Evolutionary conservation across 2,329 filamentous ascomycete species (phyloP).

Genomic region (Sphaerulina populicola): DNA sequence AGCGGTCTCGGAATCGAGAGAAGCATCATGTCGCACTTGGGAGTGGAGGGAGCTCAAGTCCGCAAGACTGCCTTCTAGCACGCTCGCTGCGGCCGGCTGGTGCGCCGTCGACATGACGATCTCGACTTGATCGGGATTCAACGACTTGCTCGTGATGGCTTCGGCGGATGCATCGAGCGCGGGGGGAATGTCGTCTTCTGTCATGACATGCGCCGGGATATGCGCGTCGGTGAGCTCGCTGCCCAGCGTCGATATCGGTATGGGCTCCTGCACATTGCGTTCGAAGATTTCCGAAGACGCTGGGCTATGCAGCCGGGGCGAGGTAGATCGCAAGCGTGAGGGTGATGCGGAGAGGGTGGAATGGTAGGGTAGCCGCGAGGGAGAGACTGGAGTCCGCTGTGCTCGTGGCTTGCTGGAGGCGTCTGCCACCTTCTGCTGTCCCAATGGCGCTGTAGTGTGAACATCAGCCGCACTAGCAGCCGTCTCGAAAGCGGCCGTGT

Average conservation of each 20-base stretch:
- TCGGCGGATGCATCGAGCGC: slow-evolving; percentile 85
- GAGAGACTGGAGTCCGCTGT: slow-evolving; percentile 21
- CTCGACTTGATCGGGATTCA: slow-evolving; percentile 83
- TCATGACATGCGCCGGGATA: slow-evolving; percentile 86
- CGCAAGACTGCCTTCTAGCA: slow-evolving; percentile 37
- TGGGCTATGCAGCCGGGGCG: slow-evolving; percentile 68
- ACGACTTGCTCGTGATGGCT: slow-evolving; percentile 76
- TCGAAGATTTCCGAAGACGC: slow-evolving; percentile 78
- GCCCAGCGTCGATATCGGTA: slow-evolving; percentile 45
- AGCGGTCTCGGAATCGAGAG: slow-evolving; percentile 33
- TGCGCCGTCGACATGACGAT: slow-evolving; percentile 83
- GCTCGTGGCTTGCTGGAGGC: slow-evolving; percentile 6
- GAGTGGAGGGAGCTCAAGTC: slow-evolving; percentile 25
- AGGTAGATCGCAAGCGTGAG: slow-evolving; percentile 54
- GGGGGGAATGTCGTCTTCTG: slow-evolving; percentile 86
- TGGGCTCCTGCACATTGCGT: slow-evolving; percentile 75
- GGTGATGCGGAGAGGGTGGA: slow-evolving; percentile 24
- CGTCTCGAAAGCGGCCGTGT: slow-evolving; percentile 3
- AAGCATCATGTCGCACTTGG: slow-evolving; percentile 16
- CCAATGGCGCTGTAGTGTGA: slow-evolving; percentile 1
- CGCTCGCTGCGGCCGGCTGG: slow-evolving; percentile 64
- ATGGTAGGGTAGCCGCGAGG: slow-evolving; percentile 22
- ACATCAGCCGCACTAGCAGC: slow-evolving; percentile 6
- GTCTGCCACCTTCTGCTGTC: slow-evolving; percentile 13
- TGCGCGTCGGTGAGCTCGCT: slow-evolving; percentile 64